A percentile compares a stretch with the other conserved stretches of the same genome.
Evolutionary conservation across 129 eudicot genomes (phyloP).

Genomic region (Chrysanthemum lavandulifolium): DNA sequence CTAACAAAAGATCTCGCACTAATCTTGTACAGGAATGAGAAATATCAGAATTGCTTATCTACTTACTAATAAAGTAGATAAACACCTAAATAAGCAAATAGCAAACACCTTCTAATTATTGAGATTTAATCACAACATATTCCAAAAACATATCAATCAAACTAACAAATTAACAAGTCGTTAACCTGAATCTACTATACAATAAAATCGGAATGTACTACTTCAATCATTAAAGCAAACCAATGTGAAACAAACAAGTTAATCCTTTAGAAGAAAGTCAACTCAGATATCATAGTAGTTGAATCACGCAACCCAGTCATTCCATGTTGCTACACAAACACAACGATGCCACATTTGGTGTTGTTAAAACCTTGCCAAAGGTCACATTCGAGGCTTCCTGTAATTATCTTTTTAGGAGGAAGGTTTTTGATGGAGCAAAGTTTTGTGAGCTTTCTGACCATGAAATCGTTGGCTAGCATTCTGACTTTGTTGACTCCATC

Average conservation of each 20-base stretch:
- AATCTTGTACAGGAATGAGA: too few species aligned
- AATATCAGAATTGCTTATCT: too few species aligned
- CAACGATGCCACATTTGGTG: slow-evolving; percentile 62
- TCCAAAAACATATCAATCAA: not conserved
- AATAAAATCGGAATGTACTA: slow-evolving; percentile 13
- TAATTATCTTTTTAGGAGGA: slow-evolving; percentile 57
- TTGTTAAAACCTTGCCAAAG: slow-evolving; percentile 73
- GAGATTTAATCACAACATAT: too few species aligned
- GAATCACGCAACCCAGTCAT: too few species aligned
- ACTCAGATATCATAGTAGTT: slow-evolving; percentile 48
- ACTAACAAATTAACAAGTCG: slow-evolving; percentile 1
- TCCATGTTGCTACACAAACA: slow-evolving; percentile 57
- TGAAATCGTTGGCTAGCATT: slow-evolving; percentile 71
- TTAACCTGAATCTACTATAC: slow-evolving; percentile 18
- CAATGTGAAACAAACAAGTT: slow-evolving; percentile 15
- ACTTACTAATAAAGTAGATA: too few species aligned
- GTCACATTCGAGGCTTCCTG: slow-evolving; percentile 56
- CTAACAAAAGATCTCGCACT: too few species aligned
- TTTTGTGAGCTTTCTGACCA: slow-evolving; percentile 75
- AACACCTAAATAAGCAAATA: too few species aligned
- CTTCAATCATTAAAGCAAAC: slow-evolving; percentile 26
- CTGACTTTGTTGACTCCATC: slow-evolving; percentile 76
- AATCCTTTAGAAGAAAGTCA: not conserved
- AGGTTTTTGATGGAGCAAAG: slow-evolving; percentile 53
- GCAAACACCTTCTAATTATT: too few species aligned